Evolutionary conservation across 2,329 filamentous ascomycete genomes (phyloP), one percentile per base, ranked within the genome.

Genomic region (Trichoderma atroviride): DNA sequence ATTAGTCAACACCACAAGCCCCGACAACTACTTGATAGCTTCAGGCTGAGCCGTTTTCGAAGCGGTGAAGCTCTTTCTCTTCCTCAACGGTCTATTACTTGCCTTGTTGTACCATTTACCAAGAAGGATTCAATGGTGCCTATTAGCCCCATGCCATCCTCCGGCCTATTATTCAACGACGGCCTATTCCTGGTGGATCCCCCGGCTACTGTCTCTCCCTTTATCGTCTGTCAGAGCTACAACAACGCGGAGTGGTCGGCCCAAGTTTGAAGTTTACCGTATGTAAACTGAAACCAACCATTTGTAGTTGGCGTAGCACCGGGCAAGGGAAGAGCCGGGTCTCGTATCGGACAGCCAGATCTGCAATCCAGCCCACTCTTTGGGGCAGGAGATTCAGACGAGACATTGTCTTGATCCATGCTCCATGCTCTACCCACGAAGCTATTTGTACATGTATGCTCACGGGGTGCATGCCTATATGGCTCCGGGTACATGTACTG

Each of bases 331-430:
- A 60, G 35, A 37, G 22, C 35, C 60, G 60, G 60, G 47, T 37
- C 47, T 63, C 60, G 60, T 63, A 63, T 35, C 43, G 60, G 31
- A 37, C 60, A 53, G 43, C 43, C 60, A 62, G 43, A 35, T 62
- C 60, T 62, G 43, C 43, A 47, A 19, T 35, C 47, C n/a, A 47
- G 52, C 22, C 47, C 47, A 53, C 60, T 37, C 14, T 53, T n/a
- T 63, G 60, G 53, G 29, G 60, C 60, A 63, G 31, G 29, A 63
- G 47, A 31, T 63, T 50, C 14, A 63, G 47, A 63, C 60, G 40
- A 40, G 47, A 63, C 60, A 63, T n/a, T 63, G 60, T 63, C 60
- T 43, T 63, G 11, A 11, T 37, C 47, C 31, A 27, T 11, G 13
- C 27, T 27, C 27, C 4, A n/a, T 13, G 33, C 16, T 37, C 13